Conservation (phyloP, 805 yeast species). For the Starmerella floricola region DNA sequence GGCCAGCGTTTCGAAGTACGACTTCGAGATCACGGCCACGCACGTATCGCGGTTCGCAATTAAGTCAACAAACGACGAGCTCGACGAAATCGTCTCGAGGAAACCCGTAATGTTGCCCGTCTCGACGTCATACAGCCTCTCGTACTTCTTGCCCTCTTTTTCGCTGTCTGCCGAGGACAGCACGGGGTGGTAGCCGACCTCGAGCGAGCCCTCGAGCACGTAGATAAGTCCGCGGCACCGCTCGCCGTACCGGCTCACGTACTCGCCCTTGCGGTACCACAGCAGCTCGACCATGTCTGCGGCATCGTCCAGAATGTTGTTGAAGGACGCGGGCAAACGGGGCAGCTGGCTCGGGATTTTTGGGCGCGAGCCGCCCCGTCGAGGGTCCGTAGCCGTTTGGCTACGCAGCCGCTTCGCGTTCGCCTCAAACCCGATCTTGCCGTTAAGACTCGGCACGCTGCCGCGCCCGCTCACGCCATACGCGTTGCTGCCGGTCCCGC, state of each 20-base stretch:
- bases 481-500: no score
- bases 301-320: slow-evolving; percentile 22
- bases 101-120: slow-evolving; percentile 85
- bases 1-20: slow-evolving; percentile 48
- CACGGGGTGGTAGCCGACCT: slow-evolving; percentile 41
- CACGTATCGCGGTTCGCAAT: slow-evolving; percentile 49
- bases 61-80: slow-evolving; percentile 55
- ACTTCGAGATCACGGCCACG: slow-evolving; percentile 59
- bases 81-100: slow-evolving; percentile 65
- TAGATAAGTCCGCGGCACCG: slow-evolving; percentile 65
- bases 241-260: slow-evolving; percentile 51
- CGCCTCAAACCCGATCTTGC: no score
- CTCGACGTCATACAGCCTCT: slow-evolving; percentile 42
- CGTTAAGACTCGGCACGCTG: no score
- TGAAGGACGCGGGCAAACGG: slow-evolving; percentile 32
- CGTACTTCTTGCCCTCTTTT: neutral
- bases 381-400: neutral
- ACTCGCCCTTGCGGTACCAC: slow-evolving; percentile 41
- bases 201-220: slow-evolving; percentile 66
- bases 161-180: slow-evolving; percentile 1
- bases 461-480: no score
- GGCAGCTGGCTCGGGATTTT: no score
- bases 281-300: slow-evolving; percentile 48
- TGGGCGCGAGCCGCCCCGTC: neutral
- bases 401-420: no score